phyloP scores from a whole-genome alignment of 208 protist species.

The Acanthamoeba healyi region DNA sequence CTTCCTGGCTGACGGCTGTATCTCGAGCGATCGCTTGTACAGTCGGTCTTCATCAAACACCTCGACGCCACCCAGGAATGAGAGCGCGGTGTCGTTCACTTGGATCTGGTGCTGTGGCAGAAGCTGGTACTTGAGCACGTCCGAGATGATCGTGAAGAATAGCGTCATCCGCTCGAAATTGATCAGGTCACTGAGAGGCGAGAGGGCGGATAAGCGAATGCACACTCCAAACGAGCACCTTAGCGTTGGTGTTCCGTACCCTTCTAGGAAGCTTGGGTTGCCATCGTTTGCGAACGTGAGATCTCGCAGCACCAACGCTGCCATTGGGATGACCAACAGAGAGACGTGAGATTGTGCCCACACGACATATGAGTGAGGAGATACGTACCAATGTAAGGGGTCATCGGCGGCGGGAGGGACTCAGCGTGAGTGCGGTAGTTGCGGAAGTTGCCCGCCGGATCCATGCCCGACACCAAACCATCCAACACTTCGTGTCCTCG shows the following conservation, averaged over 20 bases:
- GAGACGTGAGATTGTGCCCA: background rate
- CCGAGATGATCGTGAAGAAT: conserved; percentile 33
- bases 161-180: conserved; percentile 64
- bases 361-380: background rate
- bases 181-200: conserved; percentile 1
- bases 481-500: conserved; percentile 6
- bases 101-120: conserved; percentile 32
- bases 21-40: conserved; percentile 52
- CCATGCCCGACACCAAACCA: conserved; percentile 4
- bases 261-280: conserved; percentile 57
- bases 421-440: conserved; percentile 36
- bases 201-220: background rate
- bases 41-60: conserved; percentile 55
- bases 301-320: conserved; percentile 24
- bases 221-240: background rate
- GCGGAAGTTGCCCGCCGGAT: conserved; percentile 56
- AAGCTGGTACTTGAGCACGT: conserved; percentile 38
- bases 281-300: conserved; percentile 65
- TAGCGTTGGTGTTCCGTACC: background rate
- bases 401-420: background rate
- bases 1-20: conserved; percentile 18
- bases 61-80: background rate
- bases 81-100: background rate
- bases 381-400: conserved; percentile 46
- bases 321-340: background rate